Evolutionary conservation across 495 filamentous ascomycete species (phyloP).

Genomic region (Thermothielavioides terrestris): DNA sequence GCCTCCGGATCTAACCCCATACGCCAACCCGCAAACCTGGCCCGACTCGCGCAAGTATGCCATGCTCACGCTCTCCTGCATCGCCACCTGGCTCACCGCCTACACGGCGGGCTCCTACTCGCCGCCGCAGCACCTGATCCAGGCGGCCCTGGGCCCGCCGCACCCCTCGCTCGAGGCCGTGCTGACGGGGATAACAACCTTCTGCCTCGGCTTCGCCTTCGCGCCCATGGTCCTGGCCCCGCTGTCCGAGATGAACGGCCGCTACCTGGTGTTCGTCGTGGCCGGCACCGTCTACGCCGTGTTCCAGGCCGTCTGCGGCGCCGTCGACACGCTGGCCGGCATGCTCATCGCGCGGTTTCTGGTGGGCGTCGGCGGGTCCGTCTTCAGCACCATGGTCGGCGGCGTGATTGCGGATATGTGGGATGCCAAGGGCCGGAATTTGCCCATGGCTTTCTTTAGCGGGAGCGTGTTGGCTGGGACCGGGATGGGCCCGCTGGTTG

Average conservation of each 20-base stretch:
- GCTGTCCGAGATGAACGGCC: constrained; percentile 79
- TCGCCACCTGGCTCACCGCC: constrained; percentile 67
- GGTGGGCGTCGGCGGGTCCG: constrained; percentile 63
- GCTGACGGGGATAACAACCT: constrained; percentile 71
- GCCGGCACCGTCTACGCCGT: constrained; percentile 60
- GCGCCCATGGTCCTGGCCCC: constrained; percentile 89
- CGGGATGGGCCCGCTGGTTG: constrained; percentile 67
- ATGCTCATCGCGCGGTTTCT: constrained; percentile 73
- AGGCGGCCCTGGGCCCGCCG: constrained; percentile 49
- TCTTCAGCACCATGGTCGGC: constrained; percentile 88
- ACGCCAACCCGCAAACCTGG: constrained; percentile 69
- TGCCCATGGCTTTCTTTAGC: constrained; percentile 82
- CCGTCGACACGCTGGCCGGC: constrained; percentile 60
- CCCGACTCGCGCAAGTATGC: constrained; percentile 56
- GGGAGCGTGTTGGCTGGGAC: constrained; percentile 71
- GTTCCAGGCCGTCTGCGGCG: constrained; percentile 67
- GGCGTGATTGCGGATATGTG: constrained; percentile 89
- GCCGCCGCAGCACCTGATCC: constrained; percentile 55
- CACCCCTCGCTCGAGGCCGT: constrained; percentile 53
- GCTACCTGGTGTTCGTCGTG: constrained; percentile 69
- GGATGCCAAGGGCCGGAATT: constrained; percentile 68
- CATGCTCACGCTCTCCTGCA: constrained; percentile 66
- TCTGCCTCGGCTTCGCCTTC: constrained; percentile 72
- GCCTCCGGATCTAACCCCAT: constrained; percentile 58
- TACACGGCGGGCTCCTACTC: constrained; percentile 79